Base-by-base conservation (phyloP, 768 basidiomycete genomes). In the Suillus hirtellus region DNA sequence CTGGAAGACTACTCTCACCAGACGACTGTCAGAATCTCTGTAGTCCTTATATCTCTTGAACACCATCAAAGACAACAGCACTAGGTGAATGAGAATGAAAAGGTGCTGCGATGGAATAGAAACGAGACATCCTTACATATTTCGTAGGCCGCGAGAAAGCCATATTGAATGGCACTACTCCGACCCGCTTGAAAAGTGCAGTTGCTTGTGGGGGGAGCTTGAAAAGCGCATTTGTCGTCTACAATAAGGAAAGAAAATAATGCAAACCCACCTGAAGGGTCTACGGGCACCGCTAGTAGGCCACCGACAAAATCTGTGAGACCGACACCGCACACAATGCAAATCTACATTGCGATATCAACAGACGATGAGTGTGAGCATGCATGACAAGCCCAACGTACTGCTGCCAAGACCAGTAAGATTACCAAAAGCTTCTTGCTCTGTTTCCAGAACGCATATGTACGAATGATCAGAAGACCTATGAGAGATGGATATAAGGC, bases 401-500 rank as follows among this genome's bases (percentile, higher is more conserved):
- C 61, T 35, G 43, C 56, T n/a, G 49, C 61, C 31, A 56, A 40
- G 14, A 55, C 38, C 24, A 62, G 15, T 34, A 62, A 55, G 1
- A 37, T 1, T 11, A 37, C 54, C 21, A 55, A 40, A 12, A 62
- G 21, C 35, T 10, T 62, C 15, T 62, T 62, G 14, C 5, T 62
- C 17, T 37, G 37, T n/a, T 40, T n/a, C 61, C 61, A 62, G 40
- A 62, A 58, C 3, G 37, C 35, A 38, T 52, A 52, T 34, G 31
- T 52, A 19, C 50, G 50, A 52, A 52, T 19, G 17, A 52, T 52
- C 17, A 52, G 11, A 52, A 52, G 50, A 52, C 50, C 50, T 52
- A 7, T 42, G 19, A 52, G 17, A 31, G n/a, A 54, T 53, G 4
- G 17, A 31, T 5, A 11, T 34, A 9, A 52, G 50, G 9, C 17